These are phyloP conservation scores for Fonsecaea monophora DNA, from an alignment of 2,329 filamentous ascomycete genomes.

Conservation along the genomic window DNA sequence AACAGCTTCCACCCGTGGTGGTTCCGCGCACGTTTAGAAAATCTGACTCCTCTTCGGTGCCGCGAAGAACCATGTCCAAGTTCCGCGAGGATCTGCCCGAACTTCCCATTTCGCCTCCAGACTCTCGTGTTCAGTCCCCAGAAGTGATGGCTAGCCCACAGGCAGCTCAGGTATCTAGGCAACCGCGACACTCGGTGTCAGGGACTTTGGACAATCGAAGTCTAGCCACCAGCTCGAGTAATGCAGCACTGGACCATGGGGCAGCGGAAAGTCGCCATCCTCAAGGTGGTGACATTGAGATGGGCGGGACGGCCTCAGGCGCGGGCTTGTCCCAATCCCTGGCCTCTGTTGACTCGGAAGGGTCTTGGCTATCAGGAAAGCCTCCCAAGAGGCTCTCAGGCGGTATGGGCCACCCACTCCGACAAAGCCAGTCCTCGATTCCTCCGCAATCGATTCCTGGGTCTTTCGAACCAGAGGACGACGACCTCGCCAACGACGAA, in stretches of 20 bases:
- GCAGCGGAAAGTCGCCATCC: conserved; percentile 17
- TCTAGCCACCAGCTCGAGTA: conserved; percentile 41
- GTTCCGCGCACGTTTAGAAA: conserved; percentile 53
- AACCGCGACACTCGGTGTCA: conserved; percentile 34
- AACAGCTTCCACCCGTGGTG: conserved; percentile 49
- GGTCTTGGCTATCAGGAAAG: conserved; percentile 89
- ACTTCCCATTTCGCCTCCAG: conserved; percentile 81
- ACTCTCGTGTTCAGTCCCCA: conserved; percentile 79
- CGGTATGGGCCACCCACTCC: conserved; percentile 54
- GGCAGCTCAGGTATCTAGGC: conserved; percentile 5
- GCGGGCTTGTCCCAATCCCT: conserved; percentile 74
- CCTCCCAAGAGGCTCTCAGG: conserved; percentile 58
- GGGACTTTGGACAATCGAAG: conserved; percentile 40
- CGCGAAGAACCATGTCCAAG: conserved; percentile 83
- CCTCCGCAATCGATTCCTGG: conserved; percentile 43
- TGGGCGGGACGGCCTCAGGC: conserved; percentile 19
- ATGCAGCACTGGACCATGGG: conserved; percentile 33
- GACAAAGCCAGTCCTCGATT: conserved; percentile 55
- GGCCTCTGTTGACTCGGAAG: conserved; percentile 94
- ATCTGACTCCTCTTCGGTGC: conserved; percentile 57
- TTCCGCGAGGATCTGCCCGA: conserved; percentile 94
- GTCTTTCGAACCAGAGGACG: conserved; percentile 48
- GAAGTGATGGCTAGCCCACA: conserved; percentile 57
- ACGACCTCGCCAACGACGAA: conserved; percentile 76
- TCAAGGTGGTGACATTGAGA: conserved; percentile 31